Conservation (phyloP, 768 basidiomycete genomes). For the Tulasnella calospora region DNA sequence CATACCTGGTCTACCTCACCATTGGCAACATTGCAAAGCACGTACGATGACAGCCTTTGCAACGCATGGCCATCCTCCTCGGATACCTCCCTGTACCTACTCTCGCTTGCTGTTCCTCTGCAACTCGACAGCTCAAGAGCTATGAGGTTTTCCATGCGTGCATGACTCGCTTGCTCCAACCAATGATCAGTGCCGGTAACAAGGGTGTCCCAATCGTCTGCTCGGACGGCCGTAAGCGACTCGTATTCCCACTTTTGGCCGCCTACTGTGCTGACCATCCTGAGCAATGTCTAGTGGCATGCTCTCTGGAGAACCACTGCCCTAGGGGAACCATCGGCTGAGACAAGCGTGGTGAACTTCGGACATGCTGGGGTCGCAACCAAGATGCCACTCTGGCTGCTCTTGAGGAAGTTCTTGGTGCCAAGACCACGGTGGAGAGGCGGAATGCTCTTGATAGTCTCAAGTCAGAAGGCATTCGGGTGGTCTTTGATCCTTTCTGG, state of each 20-base stretch:
- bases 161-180: slow-evolving; percentile 10
- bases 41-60: slow-evolving; percentile 38
- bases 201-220: slow-evolving; percentile 5
- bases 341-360: slow-evolving; percentile 26
- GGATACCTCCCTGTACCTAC: slow-evolving; percentile 42
- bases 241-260: slow-evolving; percentile 31
- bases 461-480: neutral
- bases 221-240: neutral
- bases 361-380: neutral
- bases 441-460: too few relatives aligned
- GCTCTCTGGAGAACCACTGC: slow-evolving; percentile 29
- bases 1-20: slow-evolving; percentile 46
- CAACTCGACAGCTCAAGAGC: slow-evolving; percentile 33
- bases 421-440: slow-evolving; percentile 21
- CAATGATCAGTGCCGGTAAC: neutral
- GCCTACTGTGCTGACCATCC: slow-evolving; percentile 34
- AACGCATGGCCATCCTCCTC: slow-evolving; percentile 37
- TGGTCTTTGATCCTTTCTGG: too few relatives aligned
- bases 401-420: too few relatives aligned
- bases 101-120: slow-evolving; percentile 33
- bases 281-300: slow-evolving; percentile 32
- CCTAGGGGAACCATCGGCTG: slow-evolving; percentile 18
- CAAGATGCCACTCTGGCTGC: neutral
- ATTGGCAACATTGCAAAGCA: slow-evolving; percentile 44
- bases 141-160: too few relatives aligned